These are phyloP conservation scores for Lactarius hatsudake DNA, from an alignment of 768 basidiomycete species.

Conservation along the genomic window DNA sequence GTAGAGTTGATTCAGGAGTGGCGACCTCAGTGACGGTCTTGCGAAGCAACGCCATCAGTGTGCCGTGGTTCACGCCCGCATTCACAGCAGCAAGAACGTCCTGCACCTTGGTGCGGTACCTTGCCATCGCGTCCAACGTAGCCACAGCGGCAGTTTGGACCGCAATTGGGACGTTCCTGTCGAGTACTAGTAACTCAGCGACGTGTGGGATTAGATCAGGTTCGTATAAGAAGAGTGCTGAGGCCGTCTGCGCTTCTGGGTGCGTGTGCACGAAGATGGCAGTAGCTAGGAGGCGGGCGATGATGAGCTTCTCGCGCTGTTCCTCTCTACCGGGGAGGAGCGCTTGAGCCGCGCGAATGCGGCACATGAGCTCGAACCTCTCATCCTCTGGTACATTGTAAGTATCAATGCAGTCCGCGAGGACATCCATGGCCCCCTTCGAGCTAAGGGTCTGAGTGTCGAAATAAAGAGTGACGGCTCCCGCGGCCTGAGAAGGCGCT, in stretches of 20 bases:
- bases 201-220: slow-evolving; percentile 88
- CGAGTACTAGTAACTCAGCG: slow-evolving; percentile 84
- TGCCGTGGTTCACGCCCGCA: slow-evolving; percentile 94
- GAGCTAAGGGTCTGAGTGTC: slow-evolving; percentile 57
- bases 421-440: slow-evolving; percentile 69
- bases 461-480: slow-evolving; percentile 60
- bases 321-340: slow-evolving; percentile 54
- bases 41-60: slow-evolving; percentile 84
- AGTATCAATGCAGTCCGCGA: slow-evolving; percentile 67
- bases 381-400: slow-evolving; percentile 75
- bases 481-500: slow-evolving; percentile 34
- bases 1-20: slow-evolving; percentile 59
- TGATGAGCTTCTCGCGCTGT: slow-evolving; percentile 76
- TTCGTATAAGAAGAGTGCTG: slow-evolving; percentile 88
- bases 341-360: slow-evolving; percentile 76
- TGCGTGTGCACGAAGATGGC: slow-evolving; percentile 91
- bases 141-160: slow-evolving; percentile 85
- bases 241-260: slow-evolving; percentile 70
- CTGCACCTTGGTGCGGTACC: slow-evolving; percentile 77
- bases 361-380: slow-evolving; percentile 84
- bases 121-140: slow-evolving; percentile 85
- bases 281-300: slow-evolving; percentile 79
- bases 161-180: slow-evolving; percentile 61
- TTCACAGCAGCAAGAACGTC: slow-evolving; percentile 91
- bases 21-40: slow-evolving; percentile 74